Evolutionary conservation across 352 stramenopile genomes (phyloP), one percentile per base, ranked within the genome.

Genomic region (Hyaloperonospora brassicae): DNA sequence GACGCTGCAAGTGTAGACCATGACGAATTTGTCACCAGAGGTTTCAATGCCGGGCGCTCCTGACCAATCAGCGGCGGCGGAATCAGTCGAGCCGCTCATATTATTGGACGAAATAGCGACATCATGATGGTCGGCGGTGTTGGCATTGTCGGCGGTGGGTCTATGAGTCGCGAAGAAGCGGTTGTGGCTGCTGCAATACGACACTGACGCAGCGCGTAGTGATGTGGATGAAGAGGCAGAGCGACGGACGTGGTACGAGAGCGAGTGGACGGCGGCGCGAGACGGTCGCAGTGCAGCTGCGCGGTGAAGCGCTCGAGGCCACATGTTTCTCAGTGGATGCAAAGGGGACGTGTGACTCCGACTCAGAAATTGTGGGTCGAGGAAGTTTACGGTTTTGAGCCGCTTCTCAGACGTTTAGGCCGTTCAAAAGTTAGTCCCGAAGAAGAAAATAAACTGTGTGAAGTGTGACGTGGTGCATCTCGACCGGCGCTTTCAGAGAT

Each of bases 1-100:
- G 23, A 99, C 93, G 76, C 43, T 48, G 62, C 97, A 99, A 13
- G 97, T 99, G 67, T 97, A 99, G 7, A 99, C 62, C 65, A 99
- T 98, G 11, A 97, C 95, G 49, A 99, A 92, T 60, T 98, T 98
- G 12, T 96, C 90, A 21, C 79, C 83, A 2, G 86, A 73, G 2
- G 91, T 91, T 55, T 95, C 68, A 23, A 84, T 68, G 9, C 80
- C 83, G 2, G 80, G 80, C 9, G 67, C 70, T 21, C 70, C 68
- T 14, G 68, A 58, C 36, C 46, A 52, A 2, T 64, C 52, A n/a
- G 45, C 50, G 42, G 52, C 22, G 42, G 53, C 14, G 3, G 50
- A 36, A 34, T 38, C 46, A 6, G 39, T 42, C 24, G 50, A 47
- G 10, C 57, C 22, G 46, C 12, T 49, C 7, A 47, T 54, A 44